Conservation (phyloP, 2,329 filamentous ascomycete species). For the Westerdykella sp. region DNA sequence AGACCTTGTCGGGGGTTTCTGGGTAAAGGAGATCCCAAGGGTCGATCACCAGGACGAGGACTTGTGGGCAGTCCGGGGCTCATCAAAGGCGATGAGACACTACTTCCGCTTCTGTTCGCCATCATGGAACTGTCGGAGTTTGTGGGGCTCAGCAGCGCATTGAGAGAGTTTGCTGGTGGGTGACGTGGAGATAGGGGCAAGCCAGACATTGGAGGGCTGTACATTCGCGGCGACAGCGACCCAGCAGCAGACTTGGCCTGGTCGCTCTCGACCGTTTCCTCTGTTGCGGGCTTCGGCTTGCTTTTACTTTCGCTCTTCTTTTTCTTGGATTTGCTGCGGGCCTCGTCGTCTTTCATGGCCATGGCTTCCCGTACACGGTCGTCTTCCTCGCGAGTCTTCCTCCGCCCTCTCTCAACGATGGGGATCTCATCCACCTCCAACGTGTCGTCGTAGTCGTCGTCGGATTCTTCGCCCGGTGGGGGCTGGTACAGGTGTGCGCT, state of each 20-base stretch:
- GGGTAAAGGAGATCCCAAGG: constrained; percentile 54
- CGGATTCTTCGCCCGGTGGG: constrained; percentile 55
- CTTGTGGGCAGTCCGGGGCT: constrained; percentile 60
- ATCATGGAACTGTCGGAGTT: constrained; percentile 36
- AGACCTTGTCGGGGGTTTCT: constrained; percentile 52
- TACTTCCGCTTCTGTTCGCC: constrained; percentile 35
- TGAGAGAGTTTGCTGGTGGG: constrained; percentile 32
- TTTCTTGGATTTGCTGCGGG: constrained; percentile 66
- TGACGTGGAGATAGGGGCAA: constrained; percentile 36
- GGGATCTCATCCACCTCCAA: constrained; percentile 62
- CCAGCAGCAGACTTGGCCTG: constrained; percentile 14
- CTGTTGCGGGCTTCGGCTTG: constrained; percentile 30
- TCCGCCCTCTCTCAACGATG: constrained; percentile 59
- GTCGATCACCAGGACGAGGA: constrained; percentile 55
- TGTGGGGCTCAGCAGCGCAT: constrained; percentile 47
- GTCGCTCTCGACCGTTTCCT: constrained; percentile 10
- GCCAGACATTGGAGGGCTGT: constrained; percentile 26
- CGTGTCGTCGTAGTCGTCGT: constrained; percentile 63
- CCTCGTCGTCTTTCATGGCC: constrained; percentile 61
- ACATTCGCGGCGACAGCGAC: constrained; percentile 26
- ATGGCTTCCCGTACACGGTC: constrained; percentile 68
- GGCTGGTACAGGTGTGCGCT: constrained; percentile 42
- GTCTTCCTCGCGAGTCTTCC: constrained; percentile 82
- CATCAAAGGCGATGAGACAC: constrained; percentile 43
- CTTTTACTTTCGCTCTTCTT: constrained; percentile 52